These are phyloP conservation scores for Cyclotella atomus DNA, from an alignment of 108 stramenopile species.

Conservation along the genomic window DNA sequence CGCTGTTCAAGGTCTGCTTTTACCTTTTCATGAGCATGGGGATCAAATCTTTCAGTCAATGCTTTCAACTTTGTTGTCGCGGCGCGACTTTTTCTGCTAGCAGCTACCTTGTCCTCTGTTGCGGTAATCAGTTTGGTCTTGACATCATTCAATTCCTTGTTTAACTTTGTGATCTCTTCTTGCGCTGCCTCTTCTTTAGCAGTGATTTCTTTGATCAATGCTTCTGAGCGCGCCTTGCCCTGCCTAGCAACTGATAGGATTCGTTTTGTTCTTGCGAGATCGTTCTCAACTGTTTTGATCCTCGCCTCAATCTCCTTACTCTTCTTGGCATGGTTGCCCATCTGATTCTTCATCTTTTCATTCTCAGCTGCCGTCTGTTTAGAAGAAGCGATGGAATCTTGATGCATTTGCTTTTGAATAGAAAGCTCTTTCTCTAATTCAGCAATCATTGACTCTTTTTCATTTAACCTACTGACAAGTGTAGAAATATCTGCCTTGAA, in stretches of 20 bases:
- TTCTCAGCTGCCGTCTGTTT: conserved; percentile 14
- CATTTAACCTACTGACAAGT: conserved; percentile 26
- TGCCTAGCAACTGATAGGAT: conserved; percentile 31
- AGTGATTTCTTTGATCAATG: conserved; percentile 9
- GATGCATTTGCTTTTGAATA: conserved; percentile 20
- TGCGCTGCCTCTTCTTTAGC: conserved; percentile 14
- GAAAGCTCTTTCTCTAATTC: conserved; percentile 6
- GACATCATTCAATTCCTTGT: conserved; percentile 16
- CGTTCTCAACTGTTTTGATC: conserved; percentile 15
- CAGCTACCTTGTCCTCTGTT: conserved; percentile 27
- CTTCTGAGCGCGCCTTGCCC: conserved; percentile 33
- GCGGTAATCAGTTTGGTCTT: conserved; percentile 22
- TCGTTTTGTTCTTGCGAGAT: conserved; percentile 23
- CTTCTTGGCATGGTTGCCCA: conserved; percentile 1
- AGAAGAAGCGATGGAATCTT: conserved; percentile 9
- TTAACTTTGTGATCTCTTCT: conserved; percentile 25
- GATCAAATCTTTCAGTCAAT: conserved; percentile 6
- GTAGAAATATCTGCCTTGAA: conserved; percentile 19
- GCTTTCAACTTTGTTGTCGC: conserved; percentile 31
- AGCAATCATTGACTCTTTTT: conserved; percentile 20
- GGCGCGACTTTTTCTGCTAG: conserved; percentile 19
- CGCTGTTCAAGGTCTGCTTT: conserved; percentile 27
- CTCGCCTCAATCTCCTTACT: conserved; percentile 20
- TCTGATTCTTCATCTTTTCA: conserved; percentile 19
- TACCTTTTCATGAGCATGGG: conserved; percentile 10